Evolutionary conservation across 805 yeast species (phyloP), one percentile per base, ranked within the genome.

Genomic region (Wickerhamiella galacta): DNA sequence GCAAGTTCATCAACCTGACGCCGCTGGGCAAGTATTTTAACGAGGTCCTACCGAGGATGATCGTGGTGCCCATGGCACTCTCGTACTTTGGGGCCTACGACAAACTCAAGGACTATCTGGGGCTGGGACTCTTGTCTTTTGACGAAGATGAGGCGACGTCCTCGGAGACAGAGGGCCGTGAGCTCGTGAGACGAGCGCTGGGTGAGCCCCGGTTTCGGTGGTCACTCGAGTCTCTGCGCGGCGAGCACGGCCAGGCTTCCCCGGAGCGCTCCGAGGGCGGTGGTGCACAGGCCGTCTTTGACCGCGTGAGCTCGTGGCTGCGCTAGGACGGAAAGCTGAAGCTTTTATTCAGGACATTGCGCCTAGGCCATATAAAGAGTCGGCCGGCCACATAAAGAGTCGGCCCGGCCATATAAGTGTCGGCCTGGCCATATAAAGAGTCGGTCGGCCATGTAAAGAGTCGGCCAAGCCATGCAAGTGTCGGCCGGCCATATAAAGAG

Each of bases 11-110:
- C 48, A 75, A 78, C 44, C 56, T 80, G 41, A 74, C 85, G 8
- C 74, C 81, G 3, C 57, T 80, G 20, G 85, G 87, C 41, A 69
- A 71, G 35, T 63, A 71, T 42, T 63, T 80, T 53, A 78, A 78
- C 51, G 71, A 72, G 41, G 61, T 79, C 61, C 54, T 79, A n/a
- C 93, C 93, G 1, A 61, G 92, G 41, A 58, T 81, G 15, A 61
- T 80, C 8, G 41, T 81, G 11, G 53, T 81, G n/a, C 93, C 93
- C 1, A 65, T 80, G 6, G 41, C 68, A 1, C 51, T 81, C 27
- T 68, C 85, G 1, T 42, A 61, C 14, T 75, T 80, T 49, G 67
- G 74, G 42, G 57, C 77, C n/a, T 77, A 75, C 52, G 85, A 75
- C 37, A 65, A 60, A 38, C 40, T 77, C 14, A 73, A 70, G 43